A percentile compares a stretch with the other conserved stretches of the same genome.
Conservation (phyloP, 1,284 basidiomycete species). For the Irpex sp. region DNA sequence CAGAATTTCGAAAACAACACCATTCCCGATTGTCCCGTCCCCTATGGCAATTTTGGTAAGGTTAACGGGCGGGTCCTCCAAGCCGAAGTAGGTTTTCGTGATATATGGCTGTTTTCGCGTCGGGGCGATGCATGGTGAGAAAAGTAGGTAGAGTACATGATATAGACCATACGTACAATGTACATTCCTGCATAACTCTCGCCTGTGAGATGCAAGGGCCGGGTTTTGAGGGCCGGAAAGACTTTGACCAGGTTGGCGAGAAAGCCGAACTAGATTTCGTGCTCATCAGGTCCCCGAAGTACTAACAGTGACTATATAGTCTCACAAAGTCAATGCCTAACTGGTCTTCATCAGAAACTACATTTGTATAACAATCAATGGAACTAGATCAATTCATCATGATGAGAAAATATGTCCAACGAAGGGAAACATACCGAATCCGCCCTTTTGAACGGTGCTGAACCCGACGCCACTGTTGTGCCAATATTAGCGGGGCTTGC, state of each 20-base stretch:
- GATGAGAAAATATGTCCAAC: conserved; percentile 32
- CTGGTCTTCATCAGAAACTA: conserved; percentile 62
- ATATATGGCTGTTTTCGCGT: conserved; percentile 7
- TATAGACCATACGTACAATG: conserved; percentile 27
- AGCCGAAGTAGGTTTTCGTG: conserved; percentile 6
- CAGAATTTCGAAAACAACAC: conserved; percentile 45
- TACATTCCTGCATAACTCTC: conserved; percentile 68
- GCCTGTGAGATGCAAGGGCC: conserved; percentile 59
- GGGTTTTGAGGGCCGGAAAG: conserved; percentile 55
- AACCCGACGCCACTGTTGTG: conserved; percentile 44
- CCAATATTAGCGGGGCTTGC: conserved; percentile 18
- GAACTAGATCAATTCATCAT: not conserved
- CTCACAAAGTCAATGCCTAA: conserved; percentile 66
- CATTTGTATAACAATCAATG: not conserved
- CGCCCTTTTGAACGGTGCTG: conserved; percentile 55
- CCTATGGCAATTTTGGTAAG: conserved; percentile 65
- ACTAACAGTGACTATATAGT: not conserved
- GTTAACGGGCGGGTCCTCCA: conserved; percentile 51
- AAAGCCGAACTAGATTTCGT: conserved; percentile 50
- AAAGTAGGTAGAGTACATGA: not conserved
- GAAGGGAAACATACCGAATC: conserved; percentile 43
- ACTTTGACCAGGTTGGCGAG: conserved; percentile 60
- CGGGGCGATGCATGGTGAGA: no score
- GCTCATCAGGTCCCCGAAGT: not conserved
- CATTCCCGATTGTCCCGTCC: conserved; percentile 50